These are phyloP conservation scores for Striga asiatica DNA, from an alignment of 257 asterid species.

Conservation along the genomic window DNA sequence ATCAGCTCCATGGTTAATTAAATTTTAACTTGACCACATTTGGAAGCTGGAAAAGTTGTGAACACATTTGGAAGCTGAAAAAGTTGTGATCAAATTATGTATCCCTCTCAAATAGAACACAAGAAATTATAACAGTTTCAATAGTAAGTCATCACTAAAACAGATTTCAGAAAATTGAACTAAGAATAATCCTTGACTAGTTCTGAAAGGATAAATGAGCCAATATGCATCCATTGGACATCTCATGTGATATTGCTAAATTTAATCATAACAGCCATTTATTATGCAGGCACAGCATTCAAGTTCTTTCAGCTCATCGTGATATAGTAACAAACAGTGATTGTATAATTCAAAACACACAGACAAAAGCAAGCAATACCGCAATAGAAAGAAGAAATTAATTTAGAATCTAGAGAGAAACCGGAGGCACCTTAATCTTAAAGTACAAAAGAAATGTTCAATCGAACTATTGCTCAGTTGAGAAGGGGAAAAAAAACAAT, in stretches of 20 bases:
- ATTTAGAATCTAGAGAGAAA: neutral
- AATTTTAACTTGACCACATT: neutral
- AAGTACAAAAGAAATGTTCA: constrained; percentile 4
- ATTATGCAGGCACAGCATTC: neutral
- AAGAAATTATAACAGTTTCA: constrained; percentile 1
- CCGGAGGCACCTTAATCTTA: constrained; percentile 2
- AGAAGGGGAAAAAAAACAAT: too few relatives aligned
- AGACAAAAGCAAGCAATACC: constrained; percentile 2
- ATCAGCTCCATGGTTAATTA: neutral
- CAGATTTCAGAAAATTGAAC: neutral
- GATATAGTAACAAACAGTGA: neutral
- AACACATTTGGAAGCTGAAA: neutral
- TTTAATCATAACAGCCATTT: constrained; percentile 13
- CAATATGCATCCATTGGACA: neutral
- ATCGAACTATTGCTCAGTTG: neutral
- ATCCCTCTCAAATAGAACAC: neutral
- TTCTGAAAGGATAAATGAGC: neutral
- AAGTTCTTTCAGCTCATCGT: constrained; percentile 14
- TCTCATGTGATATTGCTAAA: constrained; percentile 17
- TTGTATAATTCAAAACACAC: neutral
- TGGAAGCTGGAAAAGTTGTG: neutral
- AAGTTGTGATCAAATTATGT: neutral
- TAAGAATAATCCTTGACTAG: constrained; percentile 7
- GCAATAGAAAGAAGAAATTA: neutral
- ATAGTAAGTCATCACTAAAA: neutral